These are phyloP conservation scores for Setomelanomma holmii DNA, from an alignment of 2,329 filamentous ascomycete species.

Conservation along the genomic window DNA sequence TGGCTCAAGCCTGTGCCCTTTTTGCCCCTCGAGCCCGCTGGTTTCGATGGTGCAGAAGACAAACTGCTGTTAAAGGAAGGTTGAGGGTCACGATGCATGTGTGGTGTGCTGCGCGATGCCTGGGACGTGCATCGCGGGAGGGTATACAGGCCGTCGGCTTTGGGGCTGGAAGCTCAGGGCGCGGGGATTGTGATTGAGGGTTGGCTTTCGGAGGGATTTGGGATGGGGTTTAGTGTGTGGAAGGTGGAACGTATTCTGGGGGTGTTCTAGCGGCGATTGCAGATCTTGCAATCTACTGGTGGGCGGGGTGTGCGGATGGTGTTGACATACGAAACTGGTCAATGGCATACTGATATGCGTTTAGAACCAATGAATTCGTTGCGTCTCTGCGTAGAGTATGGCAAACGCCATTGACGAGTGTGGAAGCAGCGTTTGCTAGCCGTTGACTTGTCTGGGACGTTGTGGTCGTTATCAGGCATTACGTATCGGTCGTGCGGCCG, in stretches of 20 bases:
- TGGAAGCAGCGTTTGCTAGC: not conserved
- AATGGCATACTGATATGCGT: no score
- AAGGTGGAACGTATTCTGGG: not conserved
- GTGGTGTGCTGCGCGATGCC: not conserved
- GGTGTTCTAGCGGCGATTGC: not conserved
- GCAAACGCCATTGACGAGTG: not conserved
- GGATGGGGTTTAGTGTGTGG: not conserved
- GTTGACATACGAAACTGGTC: not conserved
- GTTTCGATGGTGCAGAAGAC: not conserved
- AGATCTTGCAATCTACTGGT: not conserved
- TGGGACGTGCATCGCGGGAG: not conserved
- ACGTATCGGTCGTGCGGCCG: constrained; percentile 3
- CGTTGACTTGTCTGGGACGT: constrained; percentile 4
- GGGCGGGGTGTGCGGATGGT: not conserved
- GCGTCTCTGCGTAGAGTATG: no score
- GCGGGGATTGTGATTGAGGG: not conserved
- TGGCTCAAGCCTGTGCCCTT: constrained; percentile 20
- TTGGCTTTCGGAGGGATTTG: no score
- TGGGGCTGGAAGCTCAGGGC: not conserved
- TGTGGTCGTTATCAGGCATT: constrained; percentile 13
- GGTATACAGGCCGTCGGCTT: no score
- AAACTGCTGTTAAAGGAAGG: constrained; percentile 6
- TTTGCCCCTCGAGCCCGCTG: constrained; percentile 7
- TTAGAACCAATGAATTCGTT: no score
- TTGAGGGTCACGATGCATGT: not conserved